Base-by-base conservation (phyloP, 257 asterid genomes). In the Solanum virginianum region DNA sequence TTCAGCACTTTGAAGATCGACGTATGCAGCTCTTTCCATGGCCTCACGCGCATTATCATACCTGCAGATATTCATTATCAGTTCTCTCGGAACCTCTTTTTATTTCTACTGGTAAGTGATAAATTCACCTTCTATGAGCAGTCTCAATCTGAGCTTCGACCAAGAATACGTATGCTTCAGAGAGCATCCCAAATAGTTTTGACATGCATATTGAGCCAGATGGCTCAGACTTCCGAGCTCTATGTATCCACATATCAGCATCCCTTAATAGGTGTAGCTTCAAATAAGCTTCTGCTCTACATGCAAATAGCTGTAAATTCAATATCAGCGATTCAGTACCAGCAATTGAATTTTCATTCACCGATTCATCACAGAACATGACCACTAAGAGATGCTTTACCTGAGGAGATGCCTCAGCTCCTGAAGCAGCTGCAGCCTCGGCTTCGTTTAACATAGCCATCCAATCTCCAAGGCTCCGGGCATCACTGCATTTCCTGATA, bases 321-420 rank as follows among this genome's bases (percentile, higher is more conserved):
- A 85, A 53, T 84, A 80, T 53, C 88, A 84, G 75, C 84, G 22
- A 85, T 68, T 88, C 82, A 80, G 69, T 45, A 8, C 8, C 63
- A 53, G 82, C 82, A 53, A 43, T 79, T 26, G 47, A 53, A 24
- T 49, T 70, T 49, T 53, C 56, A 53, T 72, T n/a, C 47, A 62
- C 18, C 14, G 49, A 18, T 71, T 80, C 13, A 5, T 62, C 53
- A 84, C 43, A 15, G 24, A 70, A 60, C 39, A 74, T 75, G 72
- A 8, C 32, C 63, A 41, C 10, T 86, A 63, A 32, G 57, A 81
- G 83, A 41, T 39, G 29, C 80, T 84, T 57, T 80, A 93, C 99
- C 98, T 93, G 98, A 84, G 97, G 95, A 55, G 97, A 93, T 54
- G 88, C 79, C 88, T 89, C 94, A 36, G 94, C 97, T 62, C 98